Percentiles rank a stretch among this genome's conserved stretches.
Conservation (phyloP, 257 asterid genomes). For the Capsicum chinense region DNA sequence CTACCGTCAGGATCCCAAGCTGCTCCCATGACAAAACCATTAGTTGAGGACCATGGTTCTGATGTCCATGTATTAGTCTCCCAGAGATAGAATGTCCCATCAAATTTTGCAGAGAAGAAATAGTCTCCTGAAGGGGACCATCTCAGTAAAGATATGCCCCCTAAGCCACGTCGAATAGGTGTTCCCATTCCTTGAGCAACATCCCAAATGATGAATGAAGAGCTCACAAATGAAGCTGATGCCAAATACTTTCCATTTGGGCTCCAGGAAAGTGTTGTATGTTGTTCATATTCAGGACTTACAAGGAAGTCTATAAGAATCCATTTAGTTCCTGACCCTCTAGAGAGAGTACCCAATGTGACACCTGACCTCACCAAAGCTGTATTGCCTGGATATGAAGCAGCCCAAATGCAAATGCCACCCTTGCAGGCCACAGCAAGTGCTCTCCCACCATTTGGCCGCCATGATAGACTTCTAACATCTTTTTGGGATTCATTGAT, state of each 20-base stretch:
- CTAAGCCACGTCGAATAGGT: conserved; percentile 95
- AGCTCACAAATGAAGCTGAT: conserved; percentile 85
- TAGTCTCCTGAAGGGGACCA: conserved; percentile 99
- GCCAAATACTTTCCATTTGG: conserved; percentile 99
- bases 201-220: conserved; percentile 97
- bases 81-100: conserved; percentile 98
- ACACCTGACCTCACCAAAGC: conserved; percentile 80
- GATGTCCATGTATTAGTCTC: conserved; percentile 99
- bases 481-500: conserved; percentile 69
- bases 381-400: conserved; percentile 85
- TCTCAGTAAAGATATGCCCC: conserved; percentile 91
- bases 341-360: conserved; percentile 67
- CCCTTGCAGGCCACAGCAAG: conserved; percentile 96
- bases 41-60: conserved; percentile 89
- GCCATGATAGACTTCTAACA: conserved; percentile 84
- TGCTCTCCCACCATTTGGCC: conserved; percentile 91
- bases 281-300: conserved; percentile 69
- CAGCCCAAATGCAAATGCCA: conserved; percentile 95
- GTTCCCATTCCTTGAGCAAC: conserved; percentile 93
- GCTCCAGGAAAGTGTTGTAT: conserved; percentile 94
- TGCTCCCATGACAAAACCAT: conserved; percentile 97
- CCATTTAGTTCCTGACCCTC: conserved; percentile 85
- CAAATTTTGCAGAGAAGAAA: conserved; percentile 86
- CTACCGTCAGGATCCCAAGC: conserved; percentile 97
- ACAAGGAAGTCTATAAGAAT: conserved; percentile 85